Base-by-base conservation (phyloP, 208 protist genomes). In the Trypanosoma mega region DNA sequence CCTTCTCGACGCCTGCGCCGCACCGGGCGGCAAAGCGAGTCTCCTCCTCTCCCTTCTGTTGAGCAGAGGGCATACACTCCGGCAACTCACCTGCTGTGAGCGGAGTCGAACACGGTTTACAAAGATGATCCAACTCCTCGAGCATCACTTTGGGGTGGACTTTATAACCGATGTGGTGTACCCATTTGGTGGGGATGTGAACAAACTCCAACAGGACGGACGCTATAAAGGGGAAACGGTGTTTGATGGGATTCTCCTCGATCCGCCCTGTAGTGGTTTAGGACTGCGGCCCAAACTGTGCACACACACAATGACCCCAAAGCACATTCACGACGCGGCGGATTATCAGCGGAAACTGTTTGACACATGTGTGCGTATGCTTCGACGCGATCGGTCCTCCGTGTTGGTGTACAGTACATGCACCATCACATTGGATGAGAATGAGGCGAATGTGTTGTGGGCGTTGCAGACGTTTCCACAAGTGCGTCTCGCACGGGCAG, bases 21-120 rank as follows among this genome's bases (percentile, higher is more conserved):
- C 92, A 12, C 96, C 96, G 5, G 96, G 96, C 18, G 94, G 94
- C 26, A 98, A 98, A 61, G 88, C 94, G 8, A 87, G 87, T 20
- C 74, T 97, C 46, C 63, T 98, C 12, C 18, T 83, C 18, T 87
- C 80, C 6, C 67, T 87, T 2, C 29, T 76, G 23, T 27, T 61
- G 68, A 37, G 82, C 73, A 61, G 59, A 72, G 29, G 30, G 46
- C 18, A 37, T n/a, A n/a, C n/a, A n/a, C n/a, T n/a, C n/a, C n/a
- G n/a, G n/a, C n/a, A n/a, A n/a, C n/a, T n/a, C n/a, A 62, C 74
- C 24, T 82, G 68, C 47, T 87, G 80, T 55, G 80, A 87, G 56
- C 76, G 80, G 24, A 84, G 77, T 34, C 46, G 54, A 14, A 47
- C 70, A 7, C 81, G 81, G 7, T 70, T 75, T 27, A 56, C 47